Base-by-base conservation (phyloP, 768 basidiomycete genomes). In the Lactarius quietus region DNA sequence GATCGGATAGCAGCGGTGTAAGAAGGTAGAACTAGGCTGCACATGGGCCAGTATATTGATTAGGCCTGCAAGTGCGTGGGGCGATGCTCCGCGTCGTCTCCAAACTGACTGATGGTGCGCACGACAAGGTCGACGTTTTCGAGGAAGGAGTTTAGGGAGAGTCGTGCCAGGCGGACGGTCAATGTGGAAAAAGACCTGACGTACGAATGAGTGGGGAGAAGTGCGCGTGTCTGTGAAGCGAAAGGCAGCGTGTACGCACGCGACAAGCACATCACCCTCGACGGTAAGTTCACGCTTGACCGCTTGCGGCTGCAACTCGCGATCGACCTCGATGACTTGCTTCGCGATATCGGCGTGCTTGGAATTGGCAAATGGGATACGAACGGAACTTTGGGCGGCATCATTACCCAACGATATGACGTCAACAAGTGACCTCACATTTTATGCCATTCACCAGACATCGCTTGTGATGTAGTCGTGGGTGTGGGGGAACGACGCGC, bases 81-180 rank as follows among this genome's bases (percentile, higher is more conserved):
- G 7, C 38, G 68, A 26, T 69, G 71, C 63, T 71, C 82, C 20
- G 89, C 86, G 63, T 88, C 85, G 61, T 88, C 85, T 14, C 86
- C 87, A 74, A 95, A 96, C 67, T 88, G 86, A 55, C 84, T 84
- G 66, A 97, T 80, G 23, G 93, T 95, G 45, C 91, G 86, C 15
- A 88, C 82, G 56, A 95, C 85, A 39, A 97, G 81, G 73, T 95
- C 92, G 36, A 94, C 82, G 70, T 94, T 95, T 73, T 96, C 94
- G 55, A 97, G 80, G 76, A 92, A 95, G 17, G 87, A 87, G 70
- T 97, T 97, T 57, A 90, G 81, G 0, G 89, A 85, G 56, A 97
- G 80, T 62, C 95, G 84, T 3, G 92, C 88, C n/a, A 96, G 78
- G 39, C 95, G 87, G 65, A 95, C 80, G 0, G 94, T 97, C 61